Evolutionary conservation across 2,329 filamentous ascomycete genomes (phyloP), one percentile per base, ranked within the genome.

Genomic region (Cladophialophora exuberans): DNA sequence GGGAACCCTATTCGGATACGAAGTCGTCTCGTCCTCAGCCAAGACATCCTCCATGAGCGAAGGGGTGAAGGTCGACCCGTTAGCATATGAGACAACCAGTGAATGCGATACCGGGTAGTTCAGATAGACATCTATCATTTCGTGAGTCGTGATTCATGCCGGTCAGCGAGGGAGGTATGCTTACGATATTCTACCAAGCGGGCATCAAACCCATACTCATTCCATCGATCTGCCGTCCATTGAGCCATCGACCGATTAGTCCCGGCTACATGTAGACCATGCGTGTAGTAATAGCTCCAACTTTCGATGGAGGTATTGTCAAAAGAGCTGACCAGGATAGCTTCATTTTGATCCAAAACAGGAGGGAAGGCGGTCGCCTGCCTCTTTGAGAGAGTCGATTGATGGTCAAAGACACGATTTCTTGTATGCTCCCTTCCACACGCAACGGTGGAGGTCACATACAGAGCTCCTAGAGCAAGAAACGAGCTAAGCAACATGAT

Each of bases 1-100:
- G 0, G 75, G 72, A 10, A 76, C 69, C 15, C 73, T 66, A 60
- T 77, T 59, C 15, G 62, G 61, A 59, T 65, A 66, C 26, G 57
- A 61, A 2, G 61, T 61, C 4, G 62, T 63, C 9, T 60, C 55
- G 38, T 67, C 65, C 42, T 65, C 56, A 11, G 48, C 18, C 15
- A 67, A 51, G 1, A 62, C 57, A 4, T 61, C 66, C 44, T 67
- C 66, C 26, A 56, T 50, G 30, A 67, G 55, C 7, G 52, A 54
- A 13, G 62, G 57, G 13, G 59, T 45, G 45, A 49, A 63, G 26
- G 53, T 60, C 7, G 56, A 62, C 2, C 65, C 65, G 53, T 67
- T 63, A 22, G 60, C 33, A 22, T 46, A 54, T 9, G 57, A 61
- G 39, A 65, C 49, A 9, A 57, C 57, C 48, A 68, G 42, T 3